Evolutionary conservation across 148 eudicot species (phyloP).

Genomic region (Rhododendron simsii): DNA sequence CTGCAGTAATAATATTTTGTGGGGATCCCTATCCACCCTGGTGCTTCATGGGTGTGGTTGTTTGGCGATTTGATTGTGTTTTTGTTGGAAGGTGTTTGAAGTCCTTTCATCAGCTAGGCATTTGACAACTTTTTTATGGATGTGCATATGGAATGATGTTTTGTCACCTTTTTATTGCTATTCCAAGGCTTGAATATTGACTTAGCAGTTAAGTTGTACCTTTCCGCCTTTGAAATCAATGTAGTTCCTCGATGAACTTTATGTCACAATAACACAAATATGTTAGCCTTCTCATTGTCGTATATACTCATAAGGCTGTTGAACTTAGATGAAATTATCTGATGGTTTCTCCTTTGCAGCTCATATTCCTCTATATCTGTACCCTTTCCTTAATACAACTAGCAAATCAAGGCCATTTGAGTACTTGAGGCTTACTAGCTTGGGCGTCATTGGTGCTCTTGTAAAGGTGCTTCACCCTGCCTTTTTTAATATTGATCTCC

Average conservation of each 20-base stretch:
- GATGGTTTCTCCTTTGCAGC: constrained; percentile 48
- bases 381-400: constrained; percentile 93
- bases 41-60: background rate
- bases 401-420: constrained; percentile 99
- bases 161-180: background rate
- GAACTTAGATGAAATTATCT: background rate
- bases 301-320: background rate
- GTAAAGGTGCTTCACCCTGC: constrained; percentile 59
- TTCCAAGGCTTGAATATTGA: background rate
- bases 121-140: background rate
- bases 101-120: background rate
- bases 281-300: background rate
- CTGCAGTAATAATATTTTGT: background rate
- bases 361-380: constrained; percentile 88
- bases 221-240: background rate
- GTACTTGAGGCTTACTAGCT: constrained; percentile 87
- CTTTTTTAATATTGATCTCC: background rate
- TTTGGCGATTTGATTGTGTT: background rate
- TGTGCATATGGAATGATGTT: background rate
- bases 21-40: background rate
- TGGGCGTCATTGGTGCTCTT: constrained; percentile 94
- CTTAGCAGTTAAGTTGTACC: background rate
- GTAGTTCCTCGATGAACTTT: background rate
- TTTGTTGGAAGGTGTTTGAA: background rate
- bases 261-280: background rate